Evolutionary conservation across 208 protist genomes (phyloP).

Genomic region (Leishmania tropica): DNA sequence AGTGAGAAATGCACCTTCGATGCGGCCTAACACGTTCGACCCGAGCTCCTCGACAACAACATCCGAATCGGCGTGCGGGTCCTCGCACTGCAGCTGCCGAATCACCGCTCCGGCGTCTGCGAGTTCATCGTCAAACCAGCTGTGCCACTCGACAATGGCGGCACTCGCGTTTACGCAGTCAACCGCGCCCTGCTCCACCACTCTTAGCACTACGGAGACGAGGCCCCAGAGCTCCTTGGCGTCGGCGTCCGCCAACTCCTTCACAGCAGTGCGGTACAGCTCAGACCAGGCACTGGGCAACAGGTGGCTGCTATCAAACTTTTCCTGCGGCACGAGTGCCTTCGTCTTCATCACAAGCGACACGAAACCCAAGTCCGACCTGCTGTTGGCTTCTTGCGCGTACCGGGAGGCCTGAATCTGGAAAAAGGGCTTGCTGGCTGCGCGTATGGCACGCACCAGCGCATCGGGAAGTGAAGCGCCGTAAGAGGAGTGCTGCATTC

Average conservation of each 20-base stretch:
- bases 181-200: slow-evolving; percentile 44
- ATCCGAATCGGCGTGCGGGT: slow-evolving; percentile 8
- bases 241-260: slow-evolving; percentile 20
- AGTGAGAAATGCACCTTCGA: slow-evolving; percentile 65
- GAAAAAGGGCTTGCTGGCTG: slow-evolving; percentile 22
- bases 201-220: slow-evolving; percentile 30
- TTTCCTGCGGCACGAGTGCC: not conserved
- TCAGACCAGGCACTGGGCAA: slow-evolving; percentile 42
- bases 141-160: slow-evolving; percentile 63
- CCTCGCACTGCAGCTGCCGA: slow-evolving; percentile 21
- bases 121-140: slow-evolving; percentile 35
- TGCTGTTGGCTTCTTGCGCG: not conserved
- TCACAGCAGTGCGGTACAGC: slow-evolving; percentile 38
- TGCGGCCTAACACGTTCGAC: slow-evolving; percentile 45
- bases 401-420: slow-evolving; percentile 34
- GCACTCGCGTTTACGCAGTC: slow-evolving; percentile 48
- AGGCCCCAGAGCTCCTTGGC: slow-evolving; percentile 29
- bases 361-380: not conserved
- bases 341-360: slow-evolving; percentile 24
- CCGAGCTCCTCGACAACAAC: slow-evolving; percentile 46
- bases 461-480: slow-evolving; percentile 12
- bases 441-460: slow-evolving; percentile 22
- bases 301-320: slow-evolving; percentile 3
- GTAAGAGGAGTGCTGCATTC: not conserved
- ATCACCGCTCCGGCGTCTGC: slow-evolving; percentile 36